A percentile compares a stretch with the other conserved stretches of the same genome.
phyloP scores from a whole-genome alignment of 768 basidiomycete genomes.

The Xanthoconium purpureum region DNA sequence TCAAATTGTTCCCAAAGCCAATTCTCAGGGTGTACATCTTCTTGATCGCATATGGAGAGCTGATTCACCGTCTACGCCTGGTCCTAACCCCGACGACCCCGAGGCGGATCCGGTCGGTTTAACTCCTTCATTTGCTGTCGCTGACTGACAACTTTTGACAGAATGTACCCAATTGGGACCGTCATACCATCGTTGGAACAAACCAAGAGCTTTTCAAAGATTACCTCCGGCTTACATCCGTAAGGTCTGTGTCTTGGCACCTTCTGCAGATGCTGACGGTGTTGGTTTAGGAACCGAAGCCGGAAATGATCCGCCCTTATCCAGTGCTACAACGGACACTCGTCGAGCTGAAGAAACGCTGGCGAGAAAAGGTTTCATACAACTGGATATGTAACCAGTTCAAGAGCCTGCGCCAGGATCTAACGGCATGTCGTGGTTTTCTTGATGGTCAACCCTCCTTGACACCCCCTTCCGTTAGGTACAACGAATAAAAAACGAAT shows the following conservation, averaged over 20 bases:
- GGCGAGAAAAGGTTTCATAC: conserved; percentile 75
- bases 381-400: conserved; percentile 97
- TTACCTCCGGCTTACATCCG: conserved; percentile 90
- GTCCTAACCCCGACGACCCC: conserved; percentile 55
- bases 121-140: not conserved
- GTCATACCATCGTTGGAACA: conserved; percentile 91
- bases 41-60: conserved; percentile 44
- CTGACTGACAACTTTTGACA: conserved; percentile 32
- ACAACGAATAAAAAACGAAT: conserved; percentile 97
- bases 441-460: not conserved
- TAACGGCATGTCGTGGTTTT: conserved; percentile 68
- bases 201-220: conserved; percentile 90
- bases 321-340: conserved; percentile 81
- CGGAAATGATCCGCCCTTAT: conserved; percentile 90
- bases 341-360: conserved; percentile 79
- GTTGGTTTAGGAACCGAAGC: conserved; percentile 82
- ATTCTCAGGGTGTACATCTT: conserved; percentile 51
- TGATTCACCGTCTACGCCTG: conserved; percentile 50
- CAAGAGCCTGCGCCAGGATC: conserved; percentile 94
- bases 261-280: conserved; percentile 2
- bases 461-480: conserved; percentile 52
- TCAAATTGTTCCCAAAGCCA: conserved; percentile 40
- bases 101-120: conserved; percentile 66
- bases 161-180: conserved; percentile 98
- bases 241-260: conserved; percentile 31